Percentiles rank a stretch among this genome's conserved stretches.
Conservation (phyloP, 768 basidiomycete genomes). For the Sistotremastrum niveocremeum region DNA sequence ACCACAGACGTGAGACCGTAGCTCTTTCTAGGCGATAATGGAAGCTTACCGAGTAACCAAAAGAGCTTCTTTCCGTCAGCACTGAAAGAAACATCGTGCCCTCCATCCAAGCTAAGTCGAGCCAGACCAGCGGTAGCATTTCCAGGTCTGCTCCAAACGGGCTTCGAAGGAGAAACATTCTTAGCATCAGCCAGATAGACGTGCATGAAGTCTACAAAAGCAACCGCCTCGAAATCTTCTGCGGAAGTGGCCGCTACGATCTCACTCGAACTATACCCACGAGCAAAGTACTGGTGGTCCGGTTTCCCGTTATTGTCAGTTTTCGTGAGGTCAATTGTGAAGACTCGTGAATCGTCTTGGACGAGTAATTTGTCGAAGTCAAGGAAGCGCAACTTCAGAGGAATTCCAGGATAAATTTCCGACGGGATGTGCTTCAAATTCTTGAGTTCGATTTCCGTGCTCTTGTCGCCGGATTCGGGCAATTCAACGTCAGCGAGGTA, state of each 20-base stretch:
- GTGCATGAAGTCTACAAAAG: slow-evolving; percentile 59
- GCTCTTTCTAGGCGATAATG: background rate
- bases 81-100: slow-evolving; percentile 54
- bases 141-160: slow-evolving; percentile 57
- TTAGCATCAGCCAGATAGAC: slow-evolving; percentile 42
- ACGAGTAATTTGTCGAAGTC: slow-evolving; percentile 41
- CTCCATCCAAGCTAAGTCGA: slow-evolving; percentile 58
- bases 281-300: slow-evolving; percentile 32
- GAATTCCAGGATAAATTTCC: slow-evolving; percentile 31
- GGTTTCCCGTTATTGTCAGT: slow-evolving; percentile 35
- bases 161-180: slow-evolving; percentile 24
- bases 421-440: slow-evolving; percentile 39
- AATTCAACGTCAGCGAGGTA: slow-evolving; percentile 50
- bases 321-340: slow-evolving; percentile 36
- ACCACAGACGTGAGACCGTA: background rate
- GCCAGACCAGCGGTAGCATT: slow-evolving; percentile 49
- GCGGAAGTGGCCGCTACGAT: slow-evolving; percentile 24
- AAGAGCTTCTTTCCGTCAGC: slow-evolving; percentile 51
- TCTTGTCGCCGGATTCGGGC: slow-evolving; percentile 18
- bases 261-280: slow-evolving; percentile 45
- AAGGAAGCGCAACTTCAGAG: slow-evolving; percentile 41
- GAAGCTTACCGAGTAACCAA: slow-evolving; percentile 56
- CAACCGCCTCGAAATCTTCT: slow-evolving; percentile 26
- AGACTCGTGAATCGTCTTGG: slow-evolving; percentile 37
- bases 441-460: slow-evolving; percentile 24